Evolutionary conservation across 2,329 filamentous ascomycete genomes (phyloP), one percentile per base, ranked within the genome.

Genomic region (Aspergillus felis): DNA sequence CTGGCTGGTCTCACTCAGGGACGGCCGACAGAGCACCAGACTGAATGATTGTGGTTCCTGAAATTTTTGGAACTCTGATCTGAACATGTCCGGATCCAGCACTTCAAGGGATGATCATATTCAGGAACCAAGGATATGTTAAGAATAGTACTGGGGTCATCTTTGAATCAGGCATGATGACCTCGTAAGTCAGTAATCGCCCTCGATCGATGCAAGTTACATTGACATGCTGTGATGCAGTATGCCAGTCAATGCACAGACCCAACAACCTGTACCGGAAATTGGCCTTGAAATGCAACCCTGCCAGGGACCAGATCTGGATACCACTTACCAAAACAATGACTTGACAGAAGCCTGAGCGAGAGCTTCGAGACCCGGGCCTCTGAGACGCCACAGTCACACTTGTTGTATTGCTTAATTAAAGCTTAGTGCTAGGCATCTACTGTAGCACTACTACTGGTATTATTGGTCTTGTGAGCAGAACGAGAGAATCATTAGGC

Each of bases 331-430:
- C 20, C 20, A 10, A 46, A 8, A 46, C 22, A 46, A 20, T 10
- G 42, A 46, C 42, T 46, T 24, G 20, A 38, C 14, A 3, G 32
- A 24, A 24, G 20, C 22, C 57, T 56, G 53, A 50, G 57, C 50
- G 27, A 50, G 42, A 41, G 44, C 55, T 49, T 57, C 42, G 42
- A 46, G 42, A 46, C 42, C 42, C 24, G 9, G 41, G 46, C 42
- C 51, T 44, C 35, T 32, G 44, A 49, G 24, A 22, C 22, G 60
- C 59, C 59, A 57, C 55, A 42, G 57, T 56, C 42, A 50, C 27
- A n/a, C 35, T 49, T 53, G 52, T 60, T 57, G 52, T 12, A 61
- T 61, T 64, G 63, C 63, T 64, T 65, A 62, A 61, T 62, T 52
- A 62, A 64, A 65, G 54, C 57, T 60, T 60, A 59, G 53, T 25